Conservation (phyloP, 2,329 filamentous ascomycete genomes). For the Fusarium sp. region DNA sequence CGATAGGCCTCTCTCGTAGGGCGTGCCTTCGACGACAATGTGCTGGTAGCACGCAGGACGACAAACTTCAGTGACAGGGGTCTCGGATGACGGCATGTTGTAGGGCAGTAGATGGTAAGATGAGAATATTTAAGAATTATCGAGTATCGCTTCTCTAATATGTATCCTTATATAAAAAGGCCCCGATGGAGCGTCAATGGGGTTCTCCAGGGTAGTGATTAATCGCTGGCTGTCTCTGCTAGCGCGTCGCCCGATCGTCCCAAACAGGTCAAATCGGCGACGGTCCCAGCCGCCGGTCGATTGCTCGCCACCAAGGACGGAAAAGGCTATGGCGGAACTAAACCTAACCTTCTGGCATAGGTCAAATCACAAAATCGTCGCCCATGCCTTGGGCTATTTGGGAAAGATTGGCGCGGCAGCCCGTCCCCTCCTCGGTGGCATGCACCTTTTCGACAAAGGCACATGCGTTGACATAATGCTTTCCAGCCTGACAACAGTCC, state of each 20-base stretch:
- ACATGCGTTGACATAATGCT: not conserved
- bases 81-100: not conserved
- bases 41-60: not conserved
- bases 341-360: not conserved
- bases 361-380: not conserved
- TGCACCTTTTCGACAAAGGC: not conserved
- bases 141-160: fast-evolving
- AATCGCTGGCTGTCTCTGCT: not conserved
- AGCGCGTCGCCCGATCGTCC: not conserved
- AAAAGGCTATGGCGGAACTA: not conserved
- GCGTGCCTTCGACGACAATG: not conserved
- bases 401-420: not conserved
- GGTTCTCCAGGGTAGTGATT: too few relatives aligned
- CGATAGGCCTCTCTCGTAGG: not conserved
- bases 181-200: too few relatives aligned
- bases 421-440: not conserved
- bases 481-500: fast-evolving
- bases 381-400: not conserved
- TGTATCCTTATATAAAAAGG: not conserved
- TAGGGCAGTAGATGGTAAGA: not conserved
- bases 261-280: not conserved
- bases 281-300: not conserved
- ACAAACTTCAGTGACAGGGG: not conserved
- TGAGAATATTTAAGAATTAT: not conserved
- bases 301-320: fast-evolving